A percentile compares a stretch with the other conserved stretches of the same genome.
Conservation (phyloP, 2,329 filamentous ascomycete genomes). For the Pseudofabraea citricarpa region DNA sequence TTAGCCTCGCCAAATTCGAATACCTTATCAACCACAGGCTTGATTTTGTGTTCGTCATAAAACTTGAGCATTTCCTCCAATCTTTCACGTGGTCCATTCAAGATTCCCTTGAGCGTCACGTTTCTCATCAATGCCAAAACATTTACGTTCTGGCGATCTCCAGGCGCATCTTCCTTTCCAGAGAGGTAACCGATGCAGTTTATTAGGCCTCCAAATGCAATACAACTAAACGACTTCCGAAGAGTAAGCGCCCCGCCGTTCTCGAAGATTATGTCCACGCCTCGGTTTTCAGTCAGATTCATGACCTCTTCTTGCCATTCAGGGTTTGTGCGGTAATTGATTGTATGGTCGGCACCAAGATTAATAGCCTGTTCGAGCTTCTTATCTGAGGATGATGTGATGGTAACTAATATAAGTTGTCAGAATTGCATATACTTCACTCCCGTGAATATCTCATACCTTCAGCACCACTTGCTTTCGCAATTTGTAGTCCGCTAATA, state of each 20-base stretch:
- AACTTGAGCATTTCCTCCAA: slow-evolving; percentile 50
- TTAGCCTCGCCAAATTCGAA: slow-evolving; percentile 42
- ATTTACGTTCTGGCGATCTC: slow-evolving; percentile 55
- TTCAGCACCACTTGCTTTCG: slow-evolving; percentile 44
- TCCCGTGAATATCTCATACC: slow-evolving; percentile 32
- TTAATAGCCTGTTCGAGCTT: slow-evolving; percentile 41
- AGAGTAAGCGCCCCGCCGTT: slow-evolving; percentile 36
- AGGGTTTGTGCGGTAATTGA: slow-evolving; percentile 49
- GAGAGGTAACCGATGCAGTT: slow-evolving; percentile 45
- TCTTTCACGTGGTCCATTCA: slow-evolving; percentile 55
- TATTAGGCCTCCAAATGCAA: slow-evolving; percentile 51
- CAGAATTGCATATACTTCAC: slow-evolving; percentile 22
- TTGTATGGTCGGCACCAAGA: slow-evolving; percentile 42
- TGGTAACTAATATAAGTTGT: slow-evolving; percentile 37
- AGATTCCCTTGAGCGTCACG: slow-evolving; percentile 46
- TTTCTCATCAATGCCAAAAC: slow-evolving; percentile 38
- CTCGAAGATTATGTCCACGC: slow-evolving; percentile 50
- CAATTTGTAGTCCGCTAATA: slow-evolving; percentile 47
- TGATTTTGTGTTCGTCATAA: slow-evolving; percentile 37
- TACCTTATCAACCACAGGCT: slow-evolving; percentile 40
- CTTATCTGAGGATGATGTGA: slow-evolving; percentile 47
- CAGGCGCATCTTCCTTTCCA: slow-evolving; percentile 49
- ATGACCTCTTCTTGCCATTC: slow-evolving; percentile 45
- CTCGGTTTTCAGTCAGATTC: slow-evolving; percentile 35
- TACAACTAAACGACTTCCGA: slow-evolving; percentile 44